phyloP scores from a whole-genome alignment of 768 basidiomycete species.

The Antrodiella citrinella region DNA sequence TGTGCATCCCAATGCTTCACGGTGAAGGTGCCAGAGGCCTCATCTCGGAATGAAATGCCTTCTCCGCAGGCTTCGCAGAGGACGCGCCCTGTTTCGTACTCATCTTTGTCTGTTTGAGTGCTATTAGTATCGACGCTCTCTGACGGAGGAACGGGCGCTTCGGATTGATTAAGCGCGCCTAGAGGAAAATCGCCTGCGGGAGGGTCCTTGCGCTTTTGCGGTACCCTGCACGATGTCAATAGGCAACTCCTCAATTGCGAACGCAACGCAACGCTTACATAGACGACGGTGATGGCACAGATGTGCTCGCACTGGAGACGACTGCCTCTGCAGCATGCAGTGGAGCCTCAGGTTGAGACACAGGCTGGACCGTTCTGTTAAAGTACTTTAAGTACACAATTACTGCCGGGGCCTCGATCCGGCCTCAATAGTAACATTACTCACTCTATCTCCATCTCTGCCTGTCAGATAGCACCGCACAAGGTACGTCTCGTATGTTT shows the following conservation, averaged over 20 bases:
- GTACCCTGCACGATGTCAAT: constrained; percentile 17
- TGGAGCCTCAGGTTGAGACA: too few relatives aligned
- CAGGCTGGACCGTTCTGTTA: too few relatives aligned
- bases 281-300: background rate
- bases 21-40: constrained; percentile 53
- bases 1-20: constrained; percentile 64
- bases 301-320: too few relatives aligned
- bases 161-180: constrained; percentile 3
- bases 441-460: constrained; percentile 13
- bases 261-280: background rate
- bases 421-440: background rate
- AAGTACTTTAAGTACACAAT: background rate
- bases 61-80: constrained; percentile 57
- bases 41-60: constrained; percentile 61
- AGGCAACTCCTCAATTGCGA: background rate
- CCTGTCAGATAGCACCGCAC: background rate
- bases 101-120: constrained; percentile 26
- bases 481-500: background rate
- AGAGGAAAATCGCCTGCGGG: constrained; percentile 12
- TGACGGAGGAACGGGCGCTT: constrained; percentile 1
- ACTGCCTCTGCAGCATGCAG: too few relatives aligned
- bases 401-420: background rate
- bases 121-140: constrained; percentile 3
- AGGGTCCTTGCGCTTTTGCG: constrained; percentile 35
- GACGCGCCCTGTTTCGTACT: constrained; percentile 61